These are phyloP conservation scores for Wickerhamomyces chaumierensis DNA, from an alignment of 805 yeast genomes.

Conservation along the genomic window DNA sequence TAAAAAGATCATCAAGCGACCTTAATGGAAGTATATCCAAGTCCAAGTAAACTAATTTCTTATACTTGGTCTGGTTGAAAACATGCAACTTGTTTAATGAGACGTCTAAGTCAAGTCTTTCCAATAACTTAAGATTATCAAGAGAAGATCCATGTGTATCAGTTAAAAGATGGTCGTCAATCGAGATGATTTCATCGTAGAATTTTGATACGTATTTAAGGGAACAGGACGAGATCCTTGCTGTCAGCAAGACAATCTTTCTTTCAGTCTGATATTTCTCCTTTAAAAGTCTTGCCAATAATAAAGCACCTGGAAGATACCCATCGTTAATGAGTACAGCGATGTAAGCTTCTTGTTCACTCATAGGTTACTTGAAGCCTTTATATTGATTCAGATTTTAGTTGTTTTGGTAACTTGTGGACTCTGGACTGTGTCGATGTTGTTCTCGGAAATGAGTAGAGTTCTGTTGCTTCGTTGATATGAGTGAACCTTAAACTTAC, in stretches of 20 bases:
- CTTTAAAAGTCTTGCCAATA: constrained; percentile 29
- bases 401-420: no score
- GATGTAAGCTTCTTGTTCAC: constrained; percentile 22
- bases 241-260: constrained; percentile 7
- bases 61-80: constrained; percentile 32
- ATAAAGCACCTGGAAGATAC: constrained; percentile 46
- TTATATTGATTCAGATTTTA: no score
- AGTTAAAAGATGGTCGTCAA: constrained; percentile 12
- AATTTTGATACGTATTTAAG: constrained; percentile 6
- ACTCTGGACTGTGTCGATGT: neutral
- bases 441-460: no score
- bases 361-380: neutral
- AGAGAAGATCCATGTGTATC: constrained; percentile 7
- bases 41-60: constrained; percentile 47
- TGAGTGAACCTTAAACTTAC: no score
- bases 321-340: constrained; percentile 34
- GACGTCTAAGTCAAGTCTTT: constrained; percentile 37
- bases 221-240: constrained; percentile 16
- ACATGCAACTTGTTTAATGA: constrained; percentile 37
- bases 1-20: constrained; percentile 16
- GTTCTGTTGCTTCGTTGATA: no score
- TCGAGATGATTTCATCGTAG: constrained; percentile 17
- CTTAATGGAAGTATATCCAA: constrained; percentile 43
- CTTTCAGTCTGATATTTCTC: constrained; percentile 7
- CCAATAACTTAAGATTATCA: constrained; percentile 21